A percentile compares a stretch with the other conserved stretches of the same genome.
These are phyloP conservation scores for Hura crepitans DNA, from an alignment of 441 rosid genomes.

Conservation along the genomic window DNA sequence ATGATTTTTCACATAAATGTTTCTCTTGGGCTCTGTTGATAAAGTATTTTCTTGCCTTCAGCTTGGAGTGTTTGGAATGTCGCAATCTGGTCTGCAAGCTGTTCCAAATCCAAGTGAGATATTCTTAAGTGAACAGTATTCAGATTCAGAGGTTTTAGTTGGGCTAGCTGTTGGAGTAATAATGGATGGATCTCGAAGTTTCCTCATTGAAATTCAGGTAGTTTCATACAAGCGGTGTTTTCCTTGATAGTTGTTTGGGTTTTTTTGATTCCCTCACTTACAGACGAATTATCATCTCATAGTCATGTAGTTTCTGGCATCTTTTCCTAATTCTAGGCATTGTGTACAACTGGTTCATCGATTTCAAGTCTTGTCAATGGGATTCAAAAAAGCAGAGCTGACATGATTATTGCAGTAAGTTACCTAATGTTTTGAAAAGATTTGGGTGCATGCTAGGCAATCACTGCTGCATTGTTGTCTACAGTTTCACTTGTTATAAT, in stretches of 20 bases:
- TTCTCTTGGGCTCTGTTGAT: slow-evolving; percentile 2
- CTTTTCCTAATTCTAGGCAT: slow-evolving; percentile 54
- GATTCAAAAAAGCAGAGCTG: slow-evolving; percentile 73
- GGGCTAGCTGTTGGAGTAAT: slow-evolving; percentile 89
- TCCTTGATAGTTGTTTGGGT: not conserved
- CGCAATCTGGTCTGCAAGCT: slow-evolving; percentile 64
- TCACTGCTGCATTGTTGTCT: not conserved
- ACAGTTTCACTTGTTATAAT: not conserved
- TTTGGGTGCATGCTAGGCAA: slow-evolving; percentile 4
- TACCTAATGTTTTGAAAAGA: slow-evolving; percentile 3
- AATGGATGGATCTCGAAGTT: slow-evolving; percentile 86
- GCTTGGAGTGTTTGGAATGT: slow-evolving; percentile 97
- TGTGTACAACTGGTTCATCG: slow-evolving; percentile 61
- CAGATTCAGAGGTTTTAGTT: slow-evolving; percentile 74
- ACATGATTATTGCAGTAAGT: slow-evolving; percentile 88
- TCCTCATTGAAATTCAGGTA: slow-evolving; percentile 92
- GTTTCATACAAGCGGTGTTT: not conserved
- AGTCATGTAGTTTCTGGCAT: slow-evolving; percentile 1
- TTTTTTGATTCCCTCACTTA: not conserved
- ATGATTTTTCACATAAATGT: not conserved
- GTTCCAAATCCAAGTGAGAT: slow-evolving; percentile 86
- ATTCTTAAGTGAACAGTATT: slow-evolving; percentile 64
- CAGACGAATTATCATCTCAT: not conserved
- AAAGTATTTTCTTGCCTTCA: slow-evolving; percentile 33
- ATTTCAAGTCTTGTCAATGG: slow-evolving; percentile 75